Base-by-base conservation (phyloP, 805 yeast genomes). In the Schwanniomyces vanrijiae region DNA sequence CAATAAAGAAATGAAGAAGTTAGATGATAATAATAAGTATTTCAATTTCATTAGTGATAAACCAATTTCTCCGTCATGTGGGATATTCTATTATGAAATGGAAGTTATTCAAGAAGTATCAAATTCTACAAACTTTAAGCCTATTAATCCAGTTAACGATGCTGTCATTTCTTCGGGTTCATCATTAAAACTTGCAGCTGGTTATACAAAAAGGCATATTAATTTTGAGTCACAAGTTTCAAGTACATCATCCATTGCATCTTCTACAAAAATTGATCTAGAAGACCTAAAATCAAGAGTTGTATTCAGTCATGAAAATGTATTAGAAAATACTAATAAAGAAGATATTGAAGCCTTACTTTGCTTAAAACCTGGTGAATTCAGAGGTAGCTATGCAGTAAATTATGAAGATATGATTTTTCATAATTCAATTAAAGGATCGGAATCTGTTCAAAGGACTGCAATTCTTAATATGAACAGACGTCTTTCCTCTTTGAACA, bases 81-180 rank as follows among this genome's bases (percentile, higher is more conserved):
- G 78, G 1, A 50, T 73, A 1, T 73, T 59, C 52, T 73, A 73
- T 50, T 73, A 71, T 50, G 78, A 73, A 49, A 64, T 69, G 4
- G 67, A 64, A 45, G 58, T 72, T 10, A 60, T 55, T 40, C 78
- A 73, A 52, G 61, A 58, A 13, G 57, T 65, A 24, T 62, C 73
- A 2, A 56, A 51, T n/a, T 58, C 67, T 10, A 63, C 74, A 0
- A 57, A 58, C 31, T 58, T 53, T 51, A 60, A 57, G 24, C 70
- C 75, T 3, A 53, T 73, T 4, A 59, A 71, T 9, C 58, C 62
- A 11, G 60, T 66, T 41, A 62, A 62, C 43, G 76, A 72, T 50
- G 51, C 59, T 11, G 59, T 73, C 0, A 51, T 71, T 1, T 66
- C 73, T 7, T 59, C 70, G 0, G 63, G 60, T 7, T 57, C 66